Conservation (phyloP, 1,284 basidiomycete species). For the Sporisorium sorghi region DNA sequence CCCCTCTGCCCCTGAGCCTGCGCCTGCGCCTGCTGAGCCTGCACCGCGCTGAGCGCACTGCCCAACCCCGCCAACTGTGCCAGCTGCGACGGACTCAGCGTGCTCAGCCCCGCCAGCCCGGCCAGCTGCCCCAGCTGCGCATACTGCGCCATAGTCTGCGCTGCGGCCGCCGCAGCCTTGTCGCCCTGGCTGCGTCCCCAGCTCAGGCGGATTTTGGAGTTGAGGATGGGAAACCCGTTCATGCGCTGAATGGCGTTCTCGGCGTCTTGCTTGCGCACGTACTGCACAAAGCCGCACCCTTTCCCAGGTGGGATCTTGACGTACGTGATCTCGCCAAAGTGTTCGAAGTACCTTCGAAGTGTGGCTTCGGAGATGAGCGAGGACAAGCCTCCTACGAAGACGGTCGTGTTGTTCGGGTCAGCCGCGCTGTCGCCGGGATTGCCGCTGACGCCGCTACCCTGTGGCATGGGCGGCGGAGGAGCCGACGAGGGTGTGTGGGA, state of each 20-base stretch:
- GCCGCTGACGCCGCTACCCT: slow-evolving; percentile 10
- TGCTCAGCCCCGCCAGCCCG: slow-evolving; percentile 55
- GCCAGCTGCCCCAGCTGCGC: slow-evolving; percentile 60
- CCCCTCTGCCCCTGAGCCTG: slow-evolving; percentile 30
- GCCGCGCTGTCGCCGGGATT: slow-evolving; percentile 53
- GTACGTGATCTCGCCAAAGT: slow-evolving; percentile 66
- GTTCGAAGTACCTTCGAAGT: slow-evolving; percentile 65
- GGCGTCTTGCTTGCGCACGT: slow-evolving; percentile 88
- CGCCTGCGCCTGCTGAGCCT: slow-evolving; percentile 40
- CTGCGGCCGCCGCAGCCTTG: slow-evolving; percentile 67
- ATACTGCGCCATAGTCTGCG: slow-evolving; percentile 57
- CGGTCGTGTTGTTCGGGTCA: slow-evolving; percentile 68
- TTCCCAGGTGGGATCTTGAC: slow-evolving; percentile 95
- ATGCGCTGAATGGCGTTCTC: slow-evolving; percentile 92
- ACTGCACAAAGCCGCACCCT: slow-evolving; percentile 95
- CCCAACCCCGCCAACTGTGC: slow-evolving; percentile 56
- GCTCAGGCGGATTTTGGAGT: slow-evolving; percentile 82
- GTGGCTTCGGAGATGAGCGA: slow-evolving; percentile 65
- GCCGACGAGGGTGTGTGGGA: slow-evolving; percentile 44
- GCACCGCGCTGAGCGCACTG: slow-evolving; percentile 51
- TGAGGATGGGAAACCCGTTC: slow-evolving; percentile 93
- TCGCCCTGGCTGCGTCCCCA: slow-evolving; percentile 78
- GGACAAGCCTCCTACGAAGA: slow-evolving; percentile 67
- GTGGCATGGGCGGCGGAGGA: slow-evolving; percentile 16
- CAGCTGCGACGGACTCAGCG: slow-evolving; percentile 52